Conservation (phyloP, 1,284 basidiomycete genomes). For the Trichosporon sp. region DNA sequence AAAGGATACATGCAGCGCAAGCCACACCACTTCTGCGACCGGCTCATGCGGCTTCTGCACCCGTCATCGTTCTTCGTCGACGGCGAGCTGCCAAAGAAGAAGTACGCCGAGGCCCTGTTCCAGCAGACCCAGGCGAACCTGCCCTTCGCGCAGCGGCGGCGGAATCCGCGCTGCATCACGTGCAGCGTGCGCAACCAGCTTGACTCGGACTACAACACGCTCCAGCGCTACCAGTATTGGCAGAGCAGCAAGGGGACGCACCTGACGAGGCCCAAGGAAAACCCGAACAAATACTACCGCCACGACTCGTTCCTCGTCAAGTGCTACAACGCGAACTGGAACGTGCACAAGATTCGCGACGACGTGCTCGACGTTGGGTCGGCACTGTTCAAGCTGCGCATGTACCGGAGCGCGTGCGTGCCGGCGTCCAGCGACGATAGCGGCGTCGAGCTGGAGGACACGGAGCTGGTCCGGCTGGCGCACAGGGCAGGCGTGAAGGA, state of each 20-base stretch:
- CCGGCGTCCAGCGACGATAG: background rate
- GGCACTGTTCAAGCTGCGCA: background rate
- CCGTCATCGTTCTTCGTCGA: background rate
- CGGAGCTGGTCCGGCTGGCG: background rate
- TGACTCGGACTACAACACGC: background rate
- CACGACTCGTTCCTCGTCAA: background rate
- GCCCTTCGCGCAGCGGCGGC: background rate
- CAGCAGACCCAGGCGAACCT: constrained; percentile 1
- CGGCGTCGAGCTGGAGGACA: background rate
- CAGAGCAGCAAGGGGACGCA: background rate
- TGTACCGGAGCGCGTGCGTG: background rate
- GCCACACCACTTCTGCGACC: background rate
- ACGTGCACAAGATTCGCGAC: background rate
- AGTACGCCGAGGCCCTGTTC: constrained; percentile 1
- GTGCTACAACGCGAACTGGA: constrained; percentile 11
- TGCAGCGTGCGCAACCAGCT: constrained; percentile 5
- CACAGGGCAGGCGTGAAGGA: background rate
- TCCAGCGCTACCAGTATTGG: background rate
- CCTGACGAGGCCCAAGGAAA: background rate
- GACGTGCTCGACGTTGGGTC: background rate
- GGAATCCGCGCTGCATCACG: background rate
- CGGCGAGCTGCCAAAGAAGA: background rate
- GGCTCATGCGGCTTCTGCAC: background rate
- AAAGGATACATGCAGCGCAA: background rate
- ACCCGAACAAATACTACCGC: background rate